These are phyloP conservation scores for Saccharomycopsis selenospora DNA, from an alignment of 805 yeast species.

Conservation along the genomic window DNA sequence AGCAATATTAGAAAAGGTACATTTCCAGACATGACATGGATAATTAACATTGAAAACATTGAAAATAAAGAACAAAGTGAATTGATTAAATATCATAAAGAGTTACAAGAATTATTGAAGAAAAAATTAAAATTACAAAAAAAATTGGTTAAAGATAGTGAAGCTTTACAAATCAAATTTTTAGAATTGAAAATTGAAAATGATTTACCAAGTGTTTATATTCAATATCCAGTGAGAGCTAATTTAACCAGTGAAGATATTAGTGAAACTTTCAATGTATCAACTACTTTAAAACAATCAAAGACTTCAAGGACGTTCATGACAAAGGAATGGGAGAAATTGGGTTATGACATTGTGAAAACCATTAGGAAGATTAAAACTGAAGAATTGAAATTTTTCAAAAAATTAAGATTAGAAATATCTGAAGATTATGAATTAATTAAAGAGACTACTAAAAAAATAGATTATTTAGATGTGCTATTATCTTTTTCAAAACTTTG, in stretches of 20 bases:
- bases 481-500: slow-evolving; percentile 69
- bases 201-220: slow-evolving; percentile 19
- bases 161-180: slow-evolving; percentile 8
- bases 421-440: slow-evolving; percentile 39
- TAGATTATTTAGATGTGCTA: slow-evolving; percentile 67
- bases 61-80: slow-evolving; percentile 16
- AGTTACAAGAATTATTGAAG: slow-evolving; percentile 26
- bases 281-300: slow-evolving; percentile 24
- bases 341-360: slow-evolving; percentile 43
- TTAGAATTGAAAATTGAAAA: slow-evolving; percentile 18
- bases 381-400: slow-evolving; percentile 51
- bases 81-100: slow-evolving; percentile 31
- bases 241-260: slow-evolving; percentile 5
- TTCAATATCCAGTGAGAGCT: slow-evolving; percentile 14
- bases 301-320: slow-evolving; percentile 36
- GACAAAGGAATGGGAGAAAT: slow-evolving; percentile 42
- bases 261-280: slow-evolving; percentile 17
- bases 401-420: slow-evolving; percentile 40
- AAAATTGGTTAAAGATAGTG: slow-evolving; percentile 7
- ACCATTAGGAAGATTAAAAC: slow-evolving; percentile 40
- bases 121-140: slow-evolving; percentile 25
- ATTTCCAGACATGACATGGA: slow-evolving; percentile 26
- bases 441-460: slow-evolving; percentile 40
- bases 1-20: slow-evolving; percentile 5
- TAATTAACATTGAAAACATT: slow-evolving; percentile 32